Evolutionary conservation across 257 asterid species (phyloP).

Genomic region (Striga asiatica): DNA sequence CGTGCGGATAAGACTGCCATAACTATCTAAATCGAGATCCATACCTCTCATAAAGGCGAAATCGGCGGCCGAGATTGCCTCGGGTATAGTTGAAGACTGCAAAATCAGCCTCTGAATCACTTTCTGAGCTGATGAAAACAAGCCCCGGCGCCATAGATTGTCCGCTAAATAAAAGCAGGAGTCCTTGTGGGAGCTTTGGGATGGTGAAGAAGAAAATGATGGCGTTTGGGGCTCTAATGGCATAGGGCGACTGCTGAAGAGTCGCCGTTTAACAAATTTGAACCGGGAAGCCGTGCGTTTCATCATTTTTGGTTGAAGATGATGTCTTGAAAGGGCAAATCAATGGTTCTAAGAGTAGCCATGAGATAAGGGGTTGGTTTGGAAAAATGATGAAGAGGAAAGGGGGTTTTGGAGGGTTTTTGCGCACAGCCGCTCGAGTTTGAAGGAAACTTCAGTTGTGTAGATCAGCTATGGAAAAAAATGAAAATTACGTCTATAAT

Average conservation of each 20-base stretch:
- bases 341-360: not conserved
- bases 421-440: too few relatives aligned
- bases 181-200: slow-evolving; percentile 18
- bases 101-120: slow-evolving; percentile 37
- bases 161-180: slow-evolving; percentile 31
- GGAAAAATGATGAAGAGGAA: not conserved
- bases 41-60: slow-evolving; percentile 32
- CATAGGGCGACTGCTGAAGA: slow-evolving; percentile 32
- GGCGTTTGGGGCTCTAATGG: slow-evolving; percentile 28
- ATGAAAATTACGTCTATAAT: too few relatives aligned
- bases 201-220: slow-evolving; percentile 5
- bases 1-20: slow-evolving; percentile 29
- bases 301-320: slow-evolving; percentile 17
- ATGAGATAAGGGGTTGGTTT: not conserved
- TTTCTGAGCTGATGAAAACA: slow-evolving; percentile 29
- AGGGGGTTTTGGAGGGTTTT: not conserved
- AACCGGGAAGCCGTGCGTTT: slow-evolving; percentile 12
- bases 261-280: slow-evolving; percentile 18
- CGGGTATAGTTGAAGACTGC: slow-evolving; percentile 24
- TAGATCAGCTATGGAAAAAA: too few relatives aligned
- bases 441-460: too few relatives aligned
- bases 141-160: slow-evolving; percentile 35
- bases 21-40: slow-evolving; percentile 28
- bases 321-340: not conserved
- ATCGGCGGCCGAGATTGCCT: slow-evolving; percentile 29